Evolutionary conservation across 352 stramenopile species (phyloP), one percentile per base, ranked within the genome.

Genomic region (Elongisporangium anandrum): DNA sequence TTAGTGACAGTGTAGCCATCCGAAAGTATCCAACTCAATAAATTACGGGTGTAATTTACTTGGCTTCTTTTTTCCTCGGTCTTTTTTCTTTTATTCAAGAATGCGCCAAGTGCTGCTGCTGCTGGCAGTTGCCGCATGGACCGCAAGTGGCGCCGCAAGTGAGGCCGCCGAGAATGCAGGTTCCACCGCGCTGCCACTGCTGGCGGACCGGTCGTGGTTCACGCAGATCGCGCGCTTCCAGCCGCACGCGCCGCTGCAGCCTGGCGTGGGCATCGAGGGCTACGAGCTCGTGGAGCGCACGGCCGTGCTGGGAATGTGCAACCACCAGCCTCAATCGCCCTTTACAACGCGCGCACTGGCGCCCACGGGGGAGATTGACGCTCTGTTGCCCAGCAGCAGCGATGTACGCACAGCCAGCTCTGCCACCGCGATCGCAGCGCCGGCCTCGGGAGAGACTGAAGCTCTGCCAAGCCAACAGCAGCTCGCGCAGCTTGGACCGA

Each of bases 241-340:
- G 56, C 52, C 55, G 50, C 48, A 5, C 22, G 62, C 68, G 22
- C 53, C 55, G 50, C 59, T 83, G 19, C 62, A 26, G 39, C 70
- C 76, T 9, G 82, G 82, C 5, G 45, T 69, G 34, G 63, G 61
- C 9, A 67, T 92, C n/a, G 60, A 79, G 50, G 80, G 82, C 45
- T 92, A 92, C 58, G 80, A 92, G 57, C 57, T 92, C 22, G 70
- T 91, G 38, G 83, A 92, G 64, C 79, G 77, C 21, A 77, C 81
- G 23, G 79, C 68, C 19, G 60, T 89, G 20, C 54, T 92, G 21
- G 83, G 83, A 2, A 72, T 90, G 24, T 92, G 81, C 47, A 79
- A 86, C 34, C 70, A 88, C 45, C 63, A 70, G 21, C 57, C 66
- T 19, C 61, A 54, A 41, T 9, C 29, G 9, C 5, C 29, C 29